phyloP scores from a whole-genome alignment of 176 grass and related monocot species.

The Typha latifolia region DNA sequence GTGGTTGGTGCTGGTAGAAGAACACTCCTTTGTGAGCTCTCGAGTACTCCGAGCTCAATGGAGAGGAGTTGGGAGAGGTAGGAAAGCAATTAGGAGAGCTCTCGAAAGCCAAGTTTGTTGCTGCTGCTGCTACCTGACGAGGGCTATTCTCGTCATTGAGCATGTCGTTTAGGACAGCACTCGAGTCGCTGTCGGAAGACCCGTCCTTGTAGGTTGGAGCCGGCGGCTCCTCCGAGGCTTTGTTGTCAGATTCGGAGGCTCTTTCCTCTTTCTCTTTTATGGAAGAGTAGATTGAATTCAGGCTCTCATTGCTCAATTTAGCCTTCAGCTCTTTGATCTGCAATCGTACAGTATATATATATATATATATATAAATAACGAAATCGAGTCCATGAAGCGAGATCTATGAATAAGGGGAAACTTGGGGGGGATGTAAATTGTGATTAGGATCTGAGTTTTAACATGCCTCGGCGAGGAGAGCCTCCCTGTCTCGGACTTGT shows the following conservation, averaged over 20 bases:
- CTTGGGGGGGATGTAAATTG: neutral
- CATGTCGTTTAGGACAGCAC: slow-evolving; percentile 46
- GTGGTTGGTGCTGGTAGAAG: slow-evolving; percentile 22
- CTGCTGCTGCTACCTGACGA: slow-evolving; percentile 14
- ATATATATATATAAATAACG: neutral
- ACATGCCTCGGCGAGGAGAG: slow-evolving; percentile 47
- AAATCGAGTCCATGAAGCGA: neutral
- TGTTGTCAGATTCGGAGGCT: too few relatives aligned
- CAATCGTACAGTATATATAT: neutral
- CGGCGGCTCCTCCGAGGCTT: slow-evolving; percentile 30
- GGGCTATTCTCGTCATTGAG: too few relatives aligned
- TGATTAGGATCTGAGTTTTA: neutral
- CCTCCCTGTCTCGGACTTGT: slow-evolving; percentile 45
- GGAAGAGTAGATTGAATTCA: slow-evolving; percentile 44
- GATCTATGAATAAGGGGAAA: neutral
- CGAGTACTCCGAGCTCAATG: too few relatives aligned
- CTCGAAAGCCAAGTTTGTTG: neutral
- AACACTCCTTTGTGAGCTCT: slow-evolving; percentile 7
- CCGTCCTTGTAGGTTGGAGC: slow-evolving; percentile 19
- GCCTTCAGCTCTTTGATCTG: slow-evolving; percentile 71
- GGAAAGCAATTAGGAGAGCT: neutral
- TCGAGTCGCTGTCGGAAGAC: slow-evolving; percentile 73
- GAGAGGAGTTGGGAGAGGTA: neutral
- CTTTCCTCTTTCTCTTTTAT: slow-evolving; percentile 50
- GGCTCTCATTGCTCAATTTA: slow-evolving; percentile 45